Percentiles rank a stretch among this genome's conserved stretches.
phyloP scores from a whole-genome alignment of 768 basidiomycete genomes.

The Termitomyces sp. region DNA sequence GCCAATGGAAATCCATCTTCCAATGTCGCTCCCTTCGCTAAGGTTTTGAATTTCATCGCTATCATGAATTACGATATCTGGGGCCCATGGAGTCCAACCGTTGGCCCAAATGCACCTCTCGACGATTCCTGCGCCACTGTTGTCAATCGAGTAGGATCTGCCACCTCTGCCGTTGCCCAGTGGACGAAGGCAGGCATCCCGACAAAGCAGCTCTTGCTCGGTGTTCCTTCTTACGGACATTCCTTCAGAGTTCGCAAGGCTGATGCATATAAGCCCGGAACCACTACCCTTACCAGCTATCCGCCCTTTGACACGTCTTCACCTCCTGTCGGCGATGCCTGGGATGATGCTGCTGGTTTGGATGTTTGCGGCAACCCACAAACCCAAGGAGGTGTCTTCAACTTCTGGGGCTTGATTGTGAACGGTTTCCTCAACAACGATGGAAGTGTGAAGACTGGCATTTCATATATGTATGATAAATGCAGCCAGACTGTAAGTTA shows the following conservation, averaged over 20 bases:
- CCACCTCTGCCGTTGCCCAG: slow-evolving; percentile 59
- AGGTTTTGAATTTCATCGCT: slow-evolving; percentile 51
- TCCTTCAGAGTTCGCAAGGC: slow-evolving; percentile 53
- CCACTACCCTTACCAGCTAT: slow-evolving; percentile 38
- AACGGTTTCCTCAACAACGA: slow-evolving; percentile 49
- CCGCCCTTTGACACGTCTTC: slow-evolving; percentile 49
- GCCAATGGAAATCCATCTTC: slow-evolving; percentile 50
- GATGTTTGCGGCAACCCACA: slow-evolving; percentile 57
- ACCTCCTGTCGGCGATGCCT: slow-evolving; percentile 57
- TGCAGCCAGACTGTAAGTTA: slow-evolving; percentile 71
- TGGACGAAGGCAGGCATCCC: slow-evolving; percentile 84
- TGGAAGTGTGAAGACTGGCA: slow-evolving; percentile 44
- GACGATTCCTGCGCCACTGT: slow-evolving; percentile 68
- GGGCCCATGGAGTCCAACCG: slow-evolving; percentile 57
- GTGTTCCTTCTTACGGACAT: slow-evolving; percentile 82
- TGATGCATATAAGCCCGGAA: slow-evolving; percentile 39
- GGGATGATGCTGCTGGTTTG: slow-evolving; percentile 49
- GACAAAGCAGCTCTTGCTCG: slow-evolving; percentile 62
- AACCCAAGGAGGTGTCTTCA: slow-evolving; percentile 47
- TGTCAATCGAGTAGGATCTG: slow-evolving; percentile 66
- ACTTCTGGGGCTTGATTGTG: slow-evolving; percentile 65
- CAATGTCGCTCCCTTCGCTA: slow-evolving; percentile 70
- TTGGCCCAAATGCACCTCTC: slow-evolving; percentile 90
- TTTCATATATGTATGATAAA: slow-evolving; percentile 51
- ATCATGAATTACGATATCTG: slow-evolving; percentile 75